phyloP scores from a whole-genome alignment of 768 basidiomycete species.

The Hysterangium stoloniferum region DNA sequence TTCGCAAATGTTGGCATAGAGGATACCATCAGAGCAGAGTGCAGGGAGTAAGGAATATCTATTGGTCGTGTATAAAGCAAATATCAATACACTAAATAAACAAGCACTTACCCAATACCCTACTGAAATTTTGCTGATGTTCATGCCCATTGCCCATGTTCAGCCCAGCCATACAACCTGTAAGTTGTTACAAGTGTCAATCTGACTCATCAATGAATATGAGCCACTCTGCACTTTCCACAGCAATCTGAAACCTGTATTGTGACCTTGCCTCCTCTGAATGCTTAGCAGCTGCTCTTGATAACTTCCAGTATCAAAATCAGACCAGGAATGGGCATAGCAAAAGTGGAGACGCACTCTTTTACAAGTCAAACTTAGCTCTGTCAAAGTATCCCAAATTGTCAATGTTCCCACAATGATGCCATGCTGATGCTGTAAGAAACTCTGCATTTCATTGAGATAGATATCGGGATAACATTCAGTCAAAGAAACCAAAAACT shows the following conservation, averaged over 20 bases:
- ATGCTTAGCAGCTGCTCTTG: neutral
- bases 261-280: neutral
- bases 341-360: neutral
- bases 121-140: neutral
- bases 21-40: constrained; percentile 27
- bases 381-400: neutral
- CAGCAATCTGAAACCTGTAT: constrained; percentile 1
- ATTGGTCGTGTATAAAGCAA: neutral
- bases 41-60: constrained; percentile 32
- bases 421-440: neutral
- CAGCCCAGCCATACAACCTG: constrained; percentile 13
- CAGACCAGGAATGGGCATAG: neutral
- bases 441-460: constrained; percentile 17
- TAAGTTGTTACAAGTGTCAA: constrained; percentile 8
- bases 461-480: constrained; percentile 17
- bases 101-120: constrained; percentile 11
- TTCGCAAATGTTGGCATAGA: constrained; percentile 23
- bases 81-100: neutral
- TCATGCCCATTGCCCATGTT: constrained; percentile 1
- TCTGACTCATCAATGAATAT: constrained; percentile 14
- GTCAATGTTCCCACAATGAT: neutral
- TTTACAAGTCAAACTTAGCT: neutral
- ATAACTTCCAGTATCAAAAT: constrained; percentile 2
- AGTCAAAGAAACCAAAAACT: constrained; percentile 16
- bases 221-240: constrained; percentile 14